phyloP scores from a whole-genome alignment of 2,329 filamentous ascomycete species.

The Cordyceps farinosa region DNA sequence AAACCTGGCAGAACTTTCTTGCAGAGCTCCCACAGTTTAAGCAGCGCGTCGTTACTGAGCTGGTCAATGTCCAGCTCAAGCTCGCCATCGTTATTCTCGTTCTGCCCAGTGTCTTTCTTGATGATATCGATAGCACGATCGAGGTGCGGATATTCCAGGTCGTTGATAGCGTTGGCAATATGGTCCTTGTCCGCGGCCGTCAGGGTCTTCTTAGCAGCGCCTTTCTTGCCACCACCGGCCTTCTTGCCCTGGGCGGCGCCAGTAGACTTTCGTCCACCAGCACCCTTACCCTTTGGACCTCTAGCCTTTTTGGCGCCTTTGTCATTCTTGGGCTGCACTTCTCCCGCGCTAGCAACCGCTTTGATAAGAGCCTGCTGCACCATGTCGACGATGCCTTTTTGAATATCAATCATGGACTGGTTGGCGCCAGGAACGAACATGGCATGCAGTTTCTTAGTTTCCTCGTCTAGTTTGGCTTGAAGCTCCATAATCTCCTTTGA shows the following conservation, averaged over 20 bases:
- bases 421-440: conserved; percentile 51
- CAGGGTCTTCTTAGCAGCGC: conserved; percentile 48
- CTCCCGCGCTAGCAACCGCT: conserved; percentile 63
- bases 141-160: conserved; percentile 74
- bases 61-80: conserved; percentile 59
- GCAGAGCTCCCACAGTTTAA: conserved; percentile 48
- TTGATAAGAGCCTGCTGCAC: conserved; percentile 70
- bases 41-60: conserved; percentile 52
- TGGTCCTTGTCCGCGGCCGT: conserved; percentile 83
- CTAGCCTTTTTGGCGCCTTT: conserved; percentile 57
- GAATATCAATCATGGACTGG: conserved; percentile 50
- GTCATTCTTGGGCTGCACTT: conserved; percentile 46
- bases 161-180: conserved; percentile 81
- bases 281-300: conserved; percentile 51
- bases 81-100: conserved; percentile 58
- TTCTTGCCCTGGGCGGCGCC: conserved; percentile 38
- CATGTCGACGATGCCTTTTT: conserved; percentile 59
- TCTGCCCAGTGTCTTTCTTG: conserved; percentile 75
- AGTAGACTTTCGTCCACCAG: conserved; percentile 42
- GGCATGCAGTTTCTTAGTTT: conserved; percentile 55
- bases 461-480: conserved; percentile 49
- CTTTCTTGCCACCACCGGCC: conserved; percentile 41
- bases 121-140: conserved; percentile 84
- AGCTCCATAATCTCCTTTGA: conserved; percentile 50
- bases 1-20: conserved; percentile 42